phyloP scores from a whole-genome alignment of 352 stramenopile species.

The Plasmopara halstedii region DNA sequence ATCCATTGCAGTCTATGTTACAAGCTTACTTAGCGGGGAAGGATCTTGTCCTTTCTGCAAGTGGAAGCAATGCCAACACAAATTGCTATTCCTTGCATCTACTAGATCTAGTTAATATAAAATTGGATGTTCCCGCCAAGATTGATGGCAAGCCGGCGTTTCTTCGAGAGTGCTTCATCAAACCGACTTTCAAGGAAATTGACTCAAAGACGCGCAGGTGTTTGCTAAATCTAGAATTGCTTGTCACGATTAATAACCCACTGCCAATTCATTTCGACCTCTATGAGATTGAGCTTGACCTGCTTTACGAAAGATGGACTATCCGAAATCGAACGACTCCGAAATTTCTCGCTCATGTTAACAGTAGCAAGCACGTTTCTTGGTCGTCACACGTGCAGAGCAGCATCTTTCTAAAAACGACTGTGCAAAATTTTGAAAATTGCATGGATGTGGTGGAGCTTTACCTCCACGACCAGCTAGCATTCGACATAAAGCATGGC shows the following conservation, averaged over 20 bases:
- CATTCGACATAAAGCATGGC: conserved; percentile 60
- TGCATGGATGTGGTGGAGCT: conserved; percentile 59
- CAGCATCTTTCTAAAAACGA: conserved; percentile 46
- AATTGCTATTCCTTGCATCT: conserved; percentile 64
- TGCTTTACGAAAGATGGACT: conserved; percentile 47
- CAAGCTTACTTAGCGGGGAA: conserved; percentile 59
- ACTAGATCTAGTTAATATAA: conserved; percentile 51
- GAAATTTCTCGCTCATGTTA: conserved; percentile 40
- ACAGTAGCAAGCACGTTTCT: conserved; percentile 37
- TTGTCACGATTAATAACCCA: conserved; percentile 72
- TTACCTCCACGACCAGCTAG: conserved; percentile 55
- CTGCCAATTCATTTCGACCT: conserved; percentile 73
- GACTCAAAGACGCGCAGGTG: conserved; percentile 68
- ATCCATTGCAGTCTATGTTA: conserved; percentile 59
- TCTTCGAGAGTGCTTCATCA: conserved; percentile 51
- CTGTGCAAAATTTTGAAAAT: conserved; percentile 50
- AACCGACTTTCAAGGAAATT: conserved; percentile 59
- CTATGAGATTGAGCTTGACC: conserved; percentile 54
- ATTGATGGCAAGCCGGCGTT: conserved; percentile 67
- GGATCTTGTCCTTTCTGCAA: conserved; percentile 52
- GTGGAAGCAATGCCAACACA: conserved; percentile 37
- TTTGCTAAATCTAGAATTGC: conserved; percentile 57
- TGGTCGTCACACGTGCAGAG: conserved; percentile 62
- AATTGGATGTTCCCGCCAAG: conserved; percentile 54
- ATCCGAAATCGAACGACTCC: conserved; percentile 2